A percentile compares a stretch with the other conserved stretches of the same genome.
Evolutionary conservation across 768 basidiomycete species (phyloP).

Genomic region (Suillus subaureus): DNA sequence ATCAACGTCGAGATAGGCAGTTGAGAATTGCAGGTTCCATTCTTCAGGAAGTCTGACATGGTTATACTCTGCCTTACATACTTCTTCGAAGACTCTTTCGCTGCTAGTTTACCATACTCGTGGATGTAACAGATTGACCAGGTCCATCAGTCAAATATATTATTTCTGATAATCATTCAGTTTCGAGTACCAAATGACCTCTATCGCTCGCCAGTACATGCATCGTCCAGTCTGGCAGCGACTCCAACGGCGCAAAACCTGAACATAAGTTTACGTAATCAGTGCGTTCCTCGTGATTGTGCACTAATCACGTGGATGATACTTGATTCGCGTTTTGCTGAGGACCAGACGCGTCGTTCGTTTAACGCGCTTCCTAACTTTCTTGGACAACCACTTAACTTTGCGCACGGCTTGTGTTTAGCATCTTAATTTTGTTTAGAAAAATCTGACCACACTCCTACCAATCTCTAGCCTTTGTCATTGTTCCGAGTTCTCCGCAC

Average conservation of each 20-base stretch:
- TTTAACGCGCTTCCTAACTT: neutral
- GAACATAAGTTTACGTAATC: neutral
- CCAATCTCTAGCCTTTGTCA: too few relatives aligned
- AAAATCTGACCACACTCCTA: neutral
- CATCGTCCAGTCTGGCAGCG: too few relatives aligned
- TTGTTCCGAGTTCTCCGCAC: neutral
- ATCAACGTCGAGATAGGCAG: constrained; percentile 58
- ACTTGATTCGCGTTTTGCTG: neutral
- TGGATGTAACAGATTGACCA: neutral
- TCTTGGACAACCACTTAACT: neutral
- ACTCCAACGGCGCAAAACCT: too few relatives aligned
- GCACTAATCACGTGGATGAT: neutral
- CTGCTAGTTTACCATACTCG: neutral
- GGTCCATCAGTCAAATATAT: neutral
- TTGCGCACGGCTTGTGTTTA: neutral
- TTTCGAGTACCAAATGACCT: neutral
- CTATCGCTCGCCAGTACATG: too few relatives aligned
- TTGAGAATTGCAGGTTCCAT: constrained; percentile 42
- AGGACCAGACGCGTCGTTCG: neutral
- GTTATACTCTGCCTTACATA: constrained; percentile 39
- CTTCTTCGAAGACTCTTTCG: neutral
- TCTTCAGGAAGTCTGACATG: constrained; percentile 32
- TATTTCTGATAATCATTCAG: neutral
- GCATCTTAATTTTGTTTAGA: neutral
- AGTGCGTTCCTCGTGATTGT: neutral